Evolutionary conservation across 2,329 filamentous ascomycete genomes (phyloP).

Genomic region (Phoma sp.): DNA sequence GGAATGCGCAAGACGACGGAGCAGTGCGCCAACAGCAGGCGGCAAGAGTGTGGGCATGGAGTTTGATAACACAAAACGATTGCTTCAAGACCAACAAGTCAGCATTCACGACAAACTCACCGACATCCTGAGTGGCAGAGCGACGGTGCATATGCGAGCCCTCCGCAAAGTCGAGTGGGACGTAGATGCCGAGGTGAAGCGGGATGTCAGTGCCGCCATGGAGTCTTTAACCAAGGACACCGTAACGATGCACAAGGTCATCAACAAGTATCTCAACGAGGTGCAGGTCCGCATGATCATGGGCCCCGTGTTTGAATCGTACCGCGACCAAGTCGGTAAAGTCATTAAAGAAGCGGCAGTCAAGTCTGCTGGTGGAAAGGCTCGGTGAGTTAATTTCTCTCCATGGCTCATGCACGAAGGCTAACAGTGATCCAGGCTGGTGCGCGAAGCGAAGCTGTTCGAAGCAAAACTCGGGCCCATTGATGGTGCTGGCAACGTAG

Average conservation of each 20-base stretch:
- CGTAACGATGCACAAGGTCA: constrained; percentile 79
- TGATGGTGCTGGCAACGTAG: constrained; percentile 77
- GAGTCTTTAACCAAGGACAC: constrained; percentile 88
- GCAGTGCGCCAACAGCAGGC: constrained; percentile 41
- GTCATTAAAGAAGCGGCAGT: constrained; percentile 71
- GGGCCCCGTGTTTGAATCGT: constrained; percentile 81
- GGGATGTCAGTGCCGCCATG: constrained; percentile 72
- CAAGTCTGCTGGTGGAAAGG: constrained; percentile 70
- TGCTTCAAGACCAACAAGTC: constrained; percentile 87
- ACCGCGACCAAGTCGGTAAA: constrained; percentile 77
- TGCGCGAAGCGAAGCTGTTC: constrained; percentile 77
- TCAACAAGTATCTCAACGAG: constrained; percentile 82
- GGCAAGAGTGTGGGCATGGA: constrained; percentile 67
- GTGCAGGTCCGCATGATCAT: constrained; percentile 82
- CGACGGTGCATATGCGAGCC: constrained; percentile 73
- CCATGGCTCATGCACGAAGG: neutral
- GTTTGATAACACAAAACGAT: constrained; percentile 84
- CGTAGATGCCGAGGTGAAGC: constrained; percentile 49
- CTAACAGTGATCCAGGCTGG: constrained; percentile 63
- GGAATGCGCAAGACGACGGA: constrained; percentile 85
- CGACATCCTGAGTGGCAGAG: constrained; percentile 86
- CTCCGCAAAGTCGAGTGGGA: constrained; percentile 82
- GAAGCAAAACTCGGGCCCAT: constrained; percentile 74
- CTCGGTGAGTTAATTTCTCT: constrained; percentile 63
- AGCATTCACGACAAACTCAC: constrained; percentile 92